A percentile compares a stretch with the other conserved stretches of the same genome.
Evolutionary conservation across 495 filamentous ascomycete species (phyloP).

Genomic region (Penicilliopsis zonata): DNA sequence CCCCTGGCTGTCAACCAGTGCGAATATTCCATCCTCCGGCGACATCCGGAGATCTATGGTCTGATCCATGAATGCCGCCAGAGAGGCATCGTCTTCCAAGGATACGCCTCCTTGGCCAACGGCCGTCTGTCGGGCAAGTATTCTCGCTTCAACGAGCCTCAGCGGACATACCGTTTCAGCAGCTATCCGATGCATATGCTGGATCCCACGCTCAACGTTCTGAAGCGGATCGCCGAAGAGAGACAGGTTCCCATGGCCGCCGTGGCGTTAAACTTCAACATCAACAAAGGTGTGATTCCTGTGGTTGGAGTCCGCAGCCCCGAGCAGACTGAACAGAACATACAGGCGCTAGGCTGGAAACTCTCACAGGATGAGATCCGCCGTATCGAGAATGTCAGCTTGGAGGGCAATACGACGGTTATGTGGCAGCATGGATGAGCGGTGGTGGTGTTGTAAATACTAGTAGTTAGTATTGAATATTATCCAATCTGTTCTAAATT

Average conservation of each 20-base stretch:
- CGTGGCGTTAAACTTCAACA: slow-evolving; percentile 30
- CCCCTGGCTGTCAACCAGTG: slow-evolving; percentile 14
- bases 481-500: no score
- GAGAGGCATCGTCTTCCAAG: slow-evolving; percentile 16
- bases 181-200: slow-evolving; percentile 17
- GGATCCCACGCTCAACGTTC: slow-evolving; percentile 13
- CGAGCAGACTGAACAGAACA: slow-evolving; percentile 13
- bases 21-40: slow-evolving; percentile 15
- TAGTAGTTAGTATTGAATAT: no score
- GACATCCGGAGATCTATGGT: slow-evolving; percentile 11
- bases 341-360: slow-evolving; percentile 16
- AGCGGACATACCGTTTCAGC: slow-evolving; percentile 11
- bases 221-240: slow-evolving; percentile 15
- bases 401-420: slow-evolving; percentile 9
- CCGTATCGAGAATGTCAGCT: slow-evolving; percentile 13
- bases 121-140: slow-evolving; percentile 16
- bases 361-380: slow-evolving; percentile 13
- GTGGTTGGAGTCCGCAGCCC: slow-evolving; percentile 9
- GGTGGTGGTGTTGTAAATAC: no score
- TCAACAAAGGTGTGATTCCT: slow-evolving; percentile 17
- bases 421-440: slow-evolving; percentile 16
- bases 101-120: slow-evolving; percentile 12
- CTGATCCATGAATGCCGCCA: slow-evolving; percentile 14
- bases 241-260: slow-evolving; percentile 14
- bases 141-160: slow-evolving; percentile 9